Evolutionary conservation across 129 eudicot genomes (phyloP).

Genomic region (Kitagawia praeruptora): DNA sequence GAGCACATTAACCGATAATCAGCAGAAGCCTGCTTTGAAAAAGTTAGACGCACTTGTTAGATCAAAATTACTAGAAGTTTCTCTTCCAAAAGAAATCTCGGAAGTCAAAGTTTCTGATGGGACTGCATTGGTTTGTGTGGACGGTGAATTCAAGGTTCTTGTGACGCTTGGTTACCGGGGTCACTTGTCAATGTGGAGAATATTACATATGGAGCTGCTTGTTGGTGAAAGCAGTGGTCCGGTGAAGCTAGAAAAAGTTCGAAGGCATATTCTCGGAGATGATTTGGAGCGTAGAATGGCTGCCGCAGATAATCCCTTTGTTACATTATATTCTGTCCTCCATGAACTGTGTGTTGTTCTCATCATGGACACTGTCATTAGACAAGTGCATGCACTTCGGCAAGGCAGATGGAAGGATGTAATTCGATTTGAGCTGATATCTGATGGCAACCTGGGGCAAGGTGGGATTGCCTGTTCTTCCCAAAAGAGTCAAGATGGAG

Average conservation of each 20-base stretch:
- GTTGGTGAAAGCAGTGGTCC: slow-evolving; percentile 89
- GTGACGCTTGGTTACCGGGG: slow-evolving; percentile 99
- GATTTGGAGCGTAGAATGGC: slow-evolving; percentile 99
- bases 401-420: slow-evolving; percentile 97
- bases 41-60: slow-evolving; percentile 75
- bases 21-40: slow-evolving; percentile 79
- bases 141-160: slow-evolving; percentile 89
- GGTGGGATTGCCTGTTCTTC: slow-evolving; percentile 44
- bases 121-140: slow-evolving; percentile 71
- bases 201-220: slow-evolving; percentile 92
- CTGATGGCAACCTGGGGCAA: slow-evolving; percentile 58
- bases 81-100: slow-evolving; percentile 79
- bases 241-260: slow-evolving; percentile 78
- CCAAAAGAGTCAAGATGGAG: slow-evolving; percentile 73
- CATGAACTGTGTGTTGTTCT: slow-evolving; percentile 92
- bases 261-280: slow-evolving; percentile 89
- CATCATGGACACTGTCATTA: slow-evolving; percentile 82
- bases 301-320: slow-evolving; percentile 74
- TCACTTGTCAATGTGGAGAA: slow-evolving; percentile 89
- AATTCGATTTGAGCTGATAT: slow-evolving; percentile 82
- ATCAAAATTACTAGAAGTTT: slow-evolving; percentile 70
- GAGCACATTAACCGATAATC: slow-evolving; percentile 57
- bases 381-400: slow-evolving; percentile 83
- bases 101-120: slow-evolving; percentile 82
- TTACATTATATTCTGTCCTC: slow-evolving; percentile 62